These are phyloP conservation scores for Hortiboletus campestris DNA, from an alignment of 768 basidiomycete genomes.

Conservation along the genomic window DNA sequence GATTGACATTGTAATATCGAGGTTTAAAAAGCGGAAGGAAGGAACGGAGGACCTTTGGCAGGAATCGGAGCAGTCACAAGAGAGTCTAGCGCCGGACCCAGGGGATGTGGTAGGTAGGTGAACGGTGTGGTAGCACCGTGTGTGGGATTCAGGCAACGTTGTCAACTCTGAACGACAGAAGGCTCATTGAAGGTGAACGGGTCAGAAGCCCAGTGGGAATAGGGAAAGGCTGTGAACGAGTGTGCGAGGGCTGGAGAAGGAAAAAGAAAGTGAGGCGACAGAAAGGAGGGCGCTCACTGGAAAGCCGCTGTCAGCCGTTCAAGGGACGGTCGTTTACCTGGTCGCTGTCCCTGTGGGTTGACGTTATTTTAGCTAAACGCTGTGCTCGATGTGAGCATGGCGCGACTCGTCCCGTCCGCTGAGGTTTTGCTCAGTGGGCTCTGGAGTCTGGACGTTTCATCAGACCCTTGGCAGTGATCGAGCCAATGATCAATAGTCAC, in stretches of 20 bases:
- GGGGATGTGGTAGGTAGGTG: neutral
- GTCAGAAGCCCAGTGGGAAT: neutral
- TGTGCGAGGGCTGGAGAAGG: neutral
- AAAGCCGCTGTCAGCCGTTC: constrained; percentile 1
- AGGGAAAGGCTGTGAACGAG: constrained; percentile 1
- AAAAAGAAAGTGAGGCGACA: neutral
- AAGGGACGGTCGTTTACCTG: constrained; percentile 5
- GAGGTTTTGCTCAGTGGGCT: neutral
- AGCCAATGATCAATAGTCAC: constrained; percentile 7
- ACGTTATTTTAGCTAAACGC: constrained; percentile 14
- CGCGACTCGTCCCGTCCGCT: neutral
- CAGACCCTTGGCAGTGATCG: neutral
- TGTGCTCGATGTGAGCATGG: neutral
- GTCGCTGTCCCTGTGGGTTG: constrained; percentile 6
- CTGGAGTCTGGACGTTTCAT: neutral
- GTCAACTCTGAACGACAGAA: neutral
- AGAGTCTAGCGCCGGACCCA: neutral
- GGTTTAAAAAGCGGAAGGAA: neutral
- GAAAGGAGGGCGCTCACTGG: constrained; percentile 4
- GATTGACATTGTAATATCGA: constrained; percentile 11
- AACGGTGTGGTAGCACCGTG: constrained; percentile 17
- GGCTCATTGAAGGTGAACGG: constrained; percentile 7
- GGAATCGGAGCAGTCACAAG: neutral
- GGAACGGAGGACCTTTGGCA: neutral
- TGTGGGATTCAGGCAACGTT: constrained; percentile 19